Conservation (phyloP, 805 yeast genomes). For the Yamadazyma nakazawae region DNA sequence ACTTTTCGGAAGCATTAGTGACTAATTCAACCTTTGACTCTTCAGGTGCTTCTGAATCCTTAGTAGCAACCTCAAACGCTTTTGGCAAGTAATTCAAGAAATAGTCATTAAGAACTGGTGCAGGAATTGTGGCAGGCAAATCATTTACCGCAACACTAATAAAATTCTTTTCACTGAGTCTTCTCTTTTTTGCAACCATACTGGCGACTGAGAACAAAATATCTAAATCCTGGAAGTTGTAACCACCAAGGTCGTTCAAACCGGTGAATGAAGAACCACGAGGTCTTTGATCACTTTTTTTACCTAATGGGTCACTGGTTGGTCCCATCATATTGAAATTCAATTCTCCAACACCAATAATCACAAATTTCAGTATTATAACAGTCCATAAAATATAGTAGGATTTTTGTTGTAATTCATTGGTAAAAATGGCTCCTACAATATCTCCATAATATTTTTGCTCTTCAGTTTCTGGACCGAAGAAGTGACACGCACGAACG, state of each 20-base stretch:
- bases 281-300: slow-evolving; percentile 15
- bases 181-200: slow-evolving; percentile 22
- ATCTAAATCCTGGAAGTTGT: slow-evolving; percentile 39
- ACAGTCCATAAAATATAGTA: slow-evolving; percentile 33
- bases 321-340: slow-evolving; percentile 23
- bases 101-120: slow-evolving; percentile 35
- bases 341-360: slow-evolving; percentile 37
- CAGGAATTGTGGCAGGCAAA: slow-evolving; percentile 32
- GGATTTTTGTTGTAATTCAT: slow-evolving; percentile 35
- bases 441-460: slow-evolving; percentile 18
- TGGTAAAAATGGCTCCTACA: slow-evolving; percentile 38
- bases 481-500: slow-evolving; percentile 1
- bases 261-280: slow-evolving; percentile 38
- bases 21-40: slow-evolving; percentile 21
- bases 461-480: slow-evolving; percentile 1
- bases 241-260: slow-evolving; percentile 38
- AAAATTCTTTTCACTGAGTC: slow-evolving; percentile 7
- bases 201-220: slow-evolving; percentile 29
- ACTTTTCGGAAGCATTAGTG: slow-evolving; percentile 17
- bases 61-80: slow-evolving; percentile 11
- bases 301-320: slow-evolving; percentile 11
- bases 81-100: slow-evolving; percentile 30
- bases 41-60: slow-evolving; percentile 8
- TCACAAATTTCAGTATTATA: slow-evolving; percentile 15
- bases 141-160: slow-evolving; percentile 30